Percentiles rank a stretch among this genome's conserved stretches.
Conservation (phyloP, 495 filamentous ascomycete genomes). For the Staphylotrichum tortipilum region DNA sequence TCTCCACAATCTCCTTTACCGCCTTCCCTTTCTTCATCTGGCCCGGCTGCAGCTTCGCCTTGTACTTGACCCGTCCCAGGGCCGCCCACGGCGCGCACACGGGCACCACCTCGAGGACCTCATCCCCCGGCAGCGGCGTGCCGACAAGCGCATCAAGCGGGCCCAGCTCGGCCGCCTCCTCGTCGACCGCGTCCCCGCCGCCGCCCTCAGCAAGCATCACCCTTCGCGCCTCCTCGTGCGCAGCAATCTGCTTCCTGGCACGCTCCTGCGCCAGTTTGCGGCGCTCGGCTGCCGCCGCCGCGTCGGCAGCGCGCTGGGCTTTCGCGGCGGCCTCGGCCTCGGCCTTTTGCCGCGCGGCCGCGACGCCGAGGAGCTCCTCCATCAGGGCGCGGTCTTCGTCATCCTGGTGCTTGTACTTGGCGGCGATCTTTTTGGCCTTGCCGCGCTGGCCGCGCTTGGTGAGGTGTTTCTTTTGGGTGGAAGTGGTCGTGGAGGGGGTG, state of each 20-base stretch:
- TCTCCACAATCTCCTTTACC: slow-evolving; percentile 72
- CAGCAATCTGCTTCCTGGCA: slow-evolving; percentile 50
- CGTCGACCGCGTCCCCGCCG: slow-evolving; percentile 33
- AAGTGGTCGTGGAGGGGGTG: slow-evolving; percentile 2
- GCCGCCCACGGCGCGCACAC: slow-evolving; percentile 87
- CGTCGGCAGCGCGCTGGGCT: slow-evolving; percentile 48
- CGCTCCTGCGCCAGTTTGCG: slow-evolving; percentile 71
- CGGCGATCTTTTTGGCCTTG: slow-evolving; percentile 79
- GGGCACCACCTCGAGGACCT: slow-evolving; percentile 81
- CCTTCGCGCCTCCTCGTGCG: slow-evolving; percentile 55
- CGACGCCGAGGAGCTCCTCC: slow-evolving; percentile 70
- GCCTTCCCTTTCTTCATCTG: slow-evolving; percentile 89
- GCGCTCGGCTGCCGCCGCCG: slow-evolving; percentile 57
- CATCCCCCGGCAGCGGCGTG: slow-evolving; percentile 68
- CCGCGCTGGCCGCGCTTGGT: slow-evolving; percentile 68
- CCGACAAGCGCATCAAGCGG: slow-evolving; percentile 70
- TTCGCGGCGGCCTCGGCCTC: slow-evolving; percentile 46
- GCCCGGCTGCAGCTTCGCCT: slow-evolving; percentile 87
- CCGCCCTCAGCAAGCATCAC: slow-evolving; percentile 43
- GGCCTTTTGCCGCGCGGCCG: slow-evolving; percentile 45
- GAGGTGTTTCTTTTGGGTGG: slow-evolving; percentile 28
- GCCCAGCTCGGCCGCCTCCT: slow-evolving; percentile 49
- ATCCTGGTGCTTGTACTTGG: slow-evolving; percentile 91
- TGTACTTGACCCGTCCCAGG: slow-evolving; percentile 71
- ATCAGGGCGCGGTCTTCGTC: slow-evolving; percentile 82